Evolutionary conservation across 176 grass and related monocot species (phyloP), one percentile per base, ranked within the genome.

Genomic region (Musa beccarii): DNA sequence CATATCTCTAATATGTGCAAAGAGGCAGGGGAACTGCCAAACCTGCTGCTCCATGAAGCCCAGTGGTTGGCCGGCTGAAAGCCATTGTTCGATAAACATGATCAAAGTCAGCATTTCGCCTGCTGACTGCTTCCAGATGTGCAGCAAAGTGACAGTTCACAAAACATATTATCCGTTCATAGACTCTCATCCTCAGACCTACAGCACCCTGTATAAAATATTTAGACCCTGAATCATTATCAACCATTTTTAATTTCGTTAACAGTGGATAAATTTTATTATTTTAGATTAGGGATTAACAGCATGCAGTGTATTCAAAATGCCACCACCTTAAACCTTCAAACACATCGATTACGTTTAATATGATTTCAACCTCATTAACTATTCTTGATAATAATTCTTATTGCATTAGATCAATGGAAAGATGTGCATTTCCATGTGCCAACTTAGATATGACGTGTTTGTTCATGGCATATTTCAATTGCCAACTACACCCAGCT

Each of bases 141-240:
- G 94, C 90, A 71, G 94, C 90, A 84, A 93, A 97, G 91, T 97
- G 94, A 75, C 89, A 92, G 71, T 89, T 97, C 70, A 93, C 90
- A 71, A 97, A 97, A 81, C 94, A 97, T 81, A 97, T 93, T 78
- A 79, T 81, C 61, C 88, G 87, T 69, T 92, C 82, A 72, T 93
- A 93, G 74, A 97, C 94, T 84, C 90, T 97, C 83, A 97, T 97
- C 84, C 88, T 97, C 81, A 97, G 83, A 66, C 94, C 94, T 82
- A 97, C 94, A 78, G 88, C 90, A 87, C 94, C 90, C 94, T 97
- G 84, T 71, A 86, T 56, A 75, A n/a, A 56, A 73, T 20, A 8
- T 49, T 59, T 79, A 79, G 28, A 29, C 10, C 17, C 51, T 29
- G 19, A 59, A 23, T 56, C 53, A 71, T 53, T 19, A 24, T 70